Conservation (phyloP, 2,329 filamentous ascomycete species). For the Fusarium kyushuense region DNA sequence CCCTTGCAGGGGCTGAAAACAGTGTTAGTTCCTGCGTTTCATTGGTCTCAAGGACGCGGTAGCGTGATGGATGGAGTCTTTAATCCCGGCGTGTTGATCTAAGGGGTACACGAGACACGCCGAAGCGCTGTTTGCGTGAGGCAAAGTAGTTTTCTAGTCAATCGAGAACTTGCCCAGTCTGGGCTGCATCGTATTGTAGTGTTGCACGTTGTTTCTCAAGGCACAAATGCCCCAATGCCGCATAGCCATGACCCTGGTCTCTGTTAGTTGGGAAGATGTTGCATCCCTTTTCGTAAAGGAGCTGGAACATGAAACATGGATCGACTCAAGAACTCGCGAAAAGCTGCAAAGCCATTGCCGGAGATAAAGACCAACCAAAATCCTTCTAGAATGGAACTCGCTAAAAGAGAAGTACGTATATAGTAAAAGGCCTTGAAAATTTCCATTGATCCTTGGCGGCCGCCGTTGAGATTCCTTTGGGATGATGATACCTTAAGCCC, state of each 20-base stretch:
- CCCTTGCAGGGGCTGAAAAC: slow-evolving; percentile 16
- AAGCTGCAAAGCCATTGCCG: background rate
- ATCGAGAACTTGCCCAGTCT: background rate
- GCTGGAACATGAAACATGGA: slow-evolving; percentile 20
- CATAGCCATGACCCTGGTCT: background rate
- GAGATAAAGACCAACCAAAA: slow-evolving; percentile 23
- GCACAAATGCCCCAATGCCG: background rate
- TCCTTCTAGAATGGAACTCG: background rate
- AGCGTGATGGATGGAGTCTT: slow-evolving; percentile 10
- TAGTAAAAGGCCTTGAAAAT: slow-evolving; percentile 5
- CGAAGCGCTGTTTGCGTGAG: slow-evolving; percentile 3
- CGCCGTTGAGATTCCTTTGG: slow-evolving; percentile 10
- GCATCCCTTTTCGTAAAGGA: background rate
- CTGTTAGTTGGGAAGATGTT: background rate
- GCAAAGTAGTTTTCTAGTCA: background rate
- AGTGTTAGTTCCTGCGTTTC: slow-evolving; percentile 11
- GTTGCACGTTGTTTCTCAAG: background rate
- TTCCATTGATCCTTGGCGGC: slow-evolving; percentile 15
- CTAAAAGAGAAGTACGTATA: background rate
- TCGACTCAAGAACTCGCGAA: slow-evolving; percentile 1
- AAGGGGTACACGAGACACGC: slow-evolving; percentile 18
- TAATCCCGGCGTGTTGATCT: slow-evolving; percentile 21
- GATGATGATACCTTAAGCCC: slow-evolving; percentile 4
- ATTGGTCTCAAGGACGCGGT: slow-evolving; percentile 22
- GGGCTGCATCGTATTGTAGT: background rate